Evolutionary conservation across 164 flowering plant species (phyloP).

Genomic region (Stephania cephalantha): DNA sequence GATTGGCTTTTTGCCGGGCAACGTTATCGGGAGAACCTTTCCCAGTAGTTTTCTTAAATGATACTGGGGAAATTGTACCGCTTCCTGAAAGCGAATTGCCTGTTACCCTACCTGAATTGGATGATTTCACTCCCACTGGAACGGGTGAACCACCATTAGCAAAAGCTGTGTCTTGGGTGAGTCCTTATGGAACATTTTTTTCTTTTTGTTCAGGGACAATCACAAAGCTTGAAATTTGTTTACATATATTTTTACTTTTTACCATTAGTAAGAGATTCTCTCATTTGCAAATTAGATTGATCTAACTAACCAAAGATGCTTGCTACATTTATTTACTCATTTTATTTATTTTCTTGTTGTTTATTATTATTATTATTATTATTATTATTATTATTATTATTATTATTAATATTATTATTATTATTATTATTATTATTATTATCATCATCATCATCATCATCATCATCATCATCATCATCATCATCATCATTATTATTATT

Average conservation of each 20-base stretch:
- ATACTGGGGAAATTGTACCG: conserved; percentile 52
- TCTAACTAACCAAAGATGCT: not conserved
- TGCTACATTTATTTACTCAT: not conserved
- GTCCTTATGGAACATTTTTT: conserved; percentile 3
- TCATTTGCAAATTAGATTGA: not conserved
- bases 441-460: too few relatives aligned
- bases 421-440: too few relatives aligned
- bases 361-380: too few relatives aligned
- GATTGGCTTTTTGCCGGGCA: conserved; percentile 99
- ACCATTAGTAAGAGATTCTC: not conserved
- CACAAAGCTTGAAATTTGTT: not conserved
- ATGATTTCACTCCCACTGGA: conserved; percentile 97
- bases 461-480: too few relatives aligned
- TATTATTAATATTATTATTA: too few relatives aligned
- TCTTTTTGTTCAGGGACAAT: not conserved
- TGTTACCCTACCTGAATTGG: conserved; percentile 78
- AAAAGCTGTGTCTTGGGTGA: conserved; percentile 87
- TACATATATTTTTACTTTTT: not conserved
- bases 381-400: too few relatives aligned
- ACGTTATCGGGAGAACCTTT: conserved; percentile 99
- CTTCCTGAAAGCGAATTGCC: conserved; percentile 80
- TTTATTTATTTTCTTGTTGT: not conserved
- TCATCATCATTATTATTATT: too few relatives aligned
- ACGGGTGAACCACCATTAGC: conserved; percentile 95
- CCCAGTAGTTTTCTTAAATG: conserved; percentile 73